These are phyloP conservation scores for Bimuria novae-zelandiae DNA, from an alignment of 2,329 filamentous ascomycete species.

Conservation along the genomic window DNA sequence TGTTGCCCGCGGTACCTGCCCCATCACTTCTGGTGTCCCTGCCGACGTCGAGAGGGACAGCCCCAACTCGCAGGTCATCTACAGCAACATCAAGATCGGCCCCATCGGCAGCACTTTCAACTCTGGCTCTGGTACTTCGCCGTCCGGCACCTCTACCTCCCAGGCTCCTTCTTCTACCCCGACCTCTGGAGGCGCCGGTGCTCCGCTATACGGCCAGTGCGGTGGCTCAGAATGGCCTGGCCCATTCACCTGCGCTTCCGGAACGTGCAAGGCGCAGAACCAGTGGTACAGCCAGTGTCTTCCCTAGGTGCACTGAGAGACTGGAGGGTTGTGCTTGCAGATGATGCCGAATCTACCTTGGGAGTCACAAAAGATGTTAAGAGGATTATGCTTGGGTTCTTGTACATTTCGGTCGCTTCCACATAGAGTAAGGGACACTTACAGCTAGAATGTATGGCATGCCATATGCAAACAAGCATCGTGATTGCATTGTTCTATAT, in stretches of 20 bases:
- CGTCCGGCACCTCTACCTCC: not conserved
- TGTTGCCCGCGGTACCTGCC: slow-evolving; percentile 23
- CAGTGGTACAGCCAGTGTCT: slow-evolving; percentile 16
- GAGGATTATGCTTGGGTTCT: not conserved
- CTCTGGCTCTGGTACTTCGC: not conserved
- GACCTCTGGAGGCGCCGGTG: not conserved
- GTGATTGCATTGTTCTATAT: not conserved
- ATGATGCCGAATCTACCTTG: not conserved
- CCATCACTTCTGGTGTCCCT: slow-evolving; percentile 21
- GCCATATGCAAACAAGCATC: not conserved
- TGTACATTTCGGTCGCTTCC: not conserved
- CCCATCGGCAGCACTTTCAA: slow-evolving; percentile 24
- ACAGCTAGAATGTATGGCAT: not conserved
- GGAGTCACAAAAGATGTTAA: not conserved
- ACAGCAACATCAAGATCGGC: slow-evolving; percentile 33
- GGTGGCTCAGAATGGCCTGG: slow-evolving; percentile 14
- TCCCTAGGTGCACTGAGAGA: not conserved
- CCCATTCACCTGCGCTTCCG: slow-evolving; percentile 8
- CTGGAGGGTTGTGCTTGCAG: not conserved
- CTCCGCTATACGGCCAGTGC: slow-evolving; percentile 9
- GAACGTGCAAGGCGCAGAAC: slow-evolving; percentile 12
- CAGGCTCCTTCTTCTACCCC: not conserved
- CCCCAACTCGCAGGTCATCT: slow-evolving; percentile 20
- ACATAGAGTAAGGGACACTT: not conserved
- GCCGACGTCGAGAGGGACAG: slow-evolving; percentile 16